Evolutionary conservation across 2,329 filamentous ascomycete species (phyloP), one percentile per base, ranked within the genome.

Genomic region (Calonectria honghensis): DNA sequence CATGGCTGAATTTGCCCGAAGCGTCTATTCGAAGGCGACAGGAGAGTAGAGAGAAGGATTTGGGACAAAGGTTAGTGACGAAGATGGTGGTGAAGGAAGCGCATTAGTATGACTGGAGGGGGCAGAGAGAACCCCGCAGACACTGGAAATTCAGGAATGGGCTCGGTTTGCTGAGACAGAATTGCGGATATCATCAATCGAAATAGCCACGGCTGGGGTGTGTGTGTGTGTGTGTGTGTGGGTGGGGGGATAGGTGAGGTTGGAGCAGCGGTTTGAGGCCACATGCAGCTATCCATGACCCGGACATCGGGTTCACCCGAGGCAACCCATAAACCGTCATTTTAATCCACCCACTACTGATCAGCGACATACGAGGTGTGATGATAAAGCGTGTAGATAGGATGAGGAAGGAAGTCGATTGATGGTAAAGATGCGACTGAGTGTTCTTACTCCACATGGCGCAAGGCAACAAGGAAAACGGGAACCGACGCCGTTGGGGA

Each of bases 1-100:
- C 78, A 79, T 79, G 54, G 14, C 73, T 41, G 16, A 41, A 41
- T 27, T 2, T 11, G 0, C 3, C 6, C 6, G 14, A 13, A 48
- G 20, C 4, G 2, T 48, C n/a, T 24, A 24, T 20, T 9, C 16
- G 24, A 41, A 6, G 13, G 29, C 24, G 13, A 18, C 29, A 13
- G 5, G 35, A 27, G 16, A 16, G 7, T 39, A 20, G 24, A 41
- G 24, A 29, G 24, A 63, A 41, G 1, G 11, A 41, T 13, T 24
- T 13, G 18, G 24, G 6, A 41, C 24, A 65, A 16, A 50, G 41
- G 24, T 16, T 31, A 20, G 32, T 41, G 29, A 20, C 20, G 20
- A 29, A 9, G 16, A 41, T 13, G 27, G 29, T 29, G 24, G n/a
- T 41, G n/a, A 35, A 59, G n/a, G 32, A 50, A 32, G 39, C 29